These are phyloP conservation scores for Phytopythium cucurbitacearum DNA, from an alignment of 352 stramenopile species.

Conservation along the genomic window DNA sequence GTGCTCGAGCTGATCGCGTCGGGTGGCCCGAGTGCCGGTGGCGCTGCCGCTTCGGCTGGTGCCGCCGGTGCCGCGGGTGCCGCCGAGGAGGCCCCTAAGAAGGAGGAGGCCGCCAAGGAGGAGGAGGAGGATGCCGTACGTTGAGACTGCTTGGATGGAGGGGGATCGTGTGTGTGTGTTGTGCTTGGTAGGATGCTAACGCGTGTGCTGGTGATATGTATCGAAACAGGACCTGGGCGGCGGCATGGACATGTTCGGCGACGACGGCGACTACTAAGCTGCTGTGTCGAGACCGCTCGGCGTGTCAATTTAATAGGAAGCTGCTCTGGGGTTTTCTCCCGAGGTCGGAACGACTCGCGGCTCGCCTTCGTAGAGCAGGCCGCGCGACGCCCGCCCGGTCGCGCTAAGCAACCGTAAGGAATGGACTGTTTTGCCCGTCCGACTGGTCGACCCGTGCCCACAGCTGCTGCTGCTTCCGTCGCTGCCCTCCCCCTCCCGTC, in stretches of 20 bases:
- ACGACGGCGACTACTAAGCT: constrained; percentile 57
- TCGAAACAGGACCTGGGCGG: constrained; percentile 44
- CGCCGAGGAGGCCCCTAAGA: constrained; percentile 44
- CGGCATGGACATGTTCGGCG: constrained; percentile 73
- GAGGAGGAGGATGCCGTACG: constrained; percentile 64
- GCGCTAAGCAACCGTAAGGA: no score
- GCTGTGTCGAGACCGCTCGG: no score
- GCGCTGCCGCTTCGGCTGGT: constrained; percentile 19
- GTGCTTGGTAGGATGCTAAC: neutral
- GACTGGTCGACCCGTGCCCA: no score
- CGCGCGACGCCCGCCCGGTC: no score
- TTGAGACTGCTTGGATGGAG: constrained; percentile 8
- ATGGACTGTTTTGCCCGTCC: no score
- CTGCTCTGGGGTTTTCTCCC: no score
- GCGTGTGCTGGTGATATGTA: neutral
- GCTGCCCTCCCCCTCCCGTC: no score
- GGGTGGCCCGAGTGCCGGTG: constrained; percentile 39
- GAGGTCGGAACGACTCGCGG: no score
- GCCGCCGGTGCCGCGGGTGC: constrained; percentile 31
- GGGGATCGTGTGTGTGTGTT: constrained; percentile 2
- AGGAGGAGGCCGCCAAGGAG: constrained; percentile 52
- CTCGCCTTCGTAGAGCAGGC: no score
- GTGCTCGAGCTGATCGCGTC: constrained; percentile 75
- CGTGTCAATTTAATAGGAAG: no score
- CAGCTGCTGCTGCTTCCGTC: no score